These are phyloP conservation scores for Salix viminalis DNA, from an alignment of 345 rosid genomes.

Conservation along the genomic window DNA sequence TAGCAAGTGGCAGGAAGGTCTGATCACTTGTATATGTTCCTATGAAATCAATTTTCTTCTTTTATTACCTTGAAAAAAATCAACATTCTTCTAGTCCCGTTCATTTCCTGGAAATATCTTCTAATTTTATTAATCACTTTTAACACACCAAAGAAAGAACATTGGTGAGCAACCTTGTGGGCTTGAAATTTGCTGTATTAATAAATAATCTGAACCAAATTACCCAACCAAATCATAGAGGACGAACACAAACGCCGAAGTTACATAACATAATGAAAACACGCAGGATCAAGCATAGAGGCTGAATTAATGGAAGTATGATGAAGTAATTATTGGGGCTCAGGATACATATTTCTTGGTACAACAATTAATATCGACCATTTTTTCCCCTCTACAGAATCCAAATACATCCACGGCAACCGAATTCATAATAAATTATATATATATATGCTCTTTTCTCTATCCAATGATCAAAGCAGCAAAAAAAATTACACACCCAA, in stretches of 20 bases:
- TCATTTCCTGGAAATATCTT: background rate
- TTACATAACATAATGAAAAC: background rate
- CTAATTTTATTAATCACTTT: background rate
- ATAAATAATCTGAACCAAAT: background rate
- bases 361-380: constrained; percentile 8
- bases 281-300: background rate
- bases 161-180: background rate
- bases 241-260: constrained; percentile 1
- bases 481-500: constrained; percentile 22
- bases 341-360: constrained; percentile 18
- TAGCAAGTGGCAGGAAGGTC: too few species aligned
- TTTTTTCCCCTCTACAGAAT: constrained; percentile 1
- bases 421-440: background rate
- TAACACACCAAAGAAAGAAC: background rate
- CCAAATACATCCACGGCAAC: constrained; percentile 12
- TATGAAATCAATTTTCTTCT: too few species aligned
- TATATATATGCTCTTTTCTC: constrained; percentile 9
- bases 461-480: constrained; percentile 19
- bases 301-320: background rate
- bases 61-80: too few species aligned
- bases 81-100: background rate
- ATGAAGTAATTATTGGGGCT: constrained; percentile 20
- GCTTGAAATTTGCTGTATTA: background rate
- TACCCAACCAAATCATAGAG: background rate
- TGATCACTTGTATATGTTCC: too few species aligned